These are phyloP conservation scores for Clarireedia hainanense DNA, from an alignment of 2,329 filamentous ascomycete species.

Conservation along the genomic window DNA sequence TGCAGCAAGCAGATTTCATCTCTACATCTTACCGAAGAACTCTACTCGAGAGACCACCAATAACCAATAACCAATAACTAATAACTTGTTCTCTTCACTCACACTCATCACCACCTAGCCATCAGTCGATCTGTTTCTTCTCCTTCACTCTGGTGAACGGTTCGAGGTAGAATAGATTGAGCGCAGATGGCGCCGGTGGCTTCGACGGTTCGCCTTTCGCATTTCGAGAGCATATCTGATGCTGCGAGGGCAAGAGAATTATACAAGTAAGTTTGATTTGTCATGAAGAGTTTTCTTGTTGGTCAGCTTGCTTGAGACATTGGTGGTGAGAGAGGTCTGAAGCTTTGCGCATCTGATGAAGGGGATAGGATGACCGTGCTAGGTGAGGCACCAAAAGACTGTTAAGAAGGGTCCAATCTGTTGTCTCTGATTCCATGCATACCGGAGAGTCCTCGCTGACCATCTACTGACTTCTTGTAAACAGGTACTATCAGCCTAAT, in stretches of 20 bases:
- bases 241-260: slow-evolving; percentile 27
- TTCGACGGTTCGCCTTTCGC: slow-evolving; percentile 20
- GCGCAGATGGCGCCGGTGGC: slow-evolving; percentile 22
- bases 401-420: not conserved
- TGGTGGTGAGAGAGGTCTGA: too few species aligned
- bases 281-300: not conserved
- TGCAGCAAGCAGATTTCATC: too few species aligned
- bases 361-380: not conserved
- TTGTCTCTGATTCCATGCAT: not conserved
- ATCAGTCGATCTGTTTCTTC: not conserved
- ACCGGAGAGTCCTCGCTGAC: not conserved
- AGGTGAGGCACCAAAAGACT: too few species aligned
- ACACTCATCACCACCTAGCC: too few species aligned
- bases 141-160: not conserved
- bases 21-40: too few species aligned
- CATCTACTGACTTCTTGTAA: slow-evolving; percentile 5
- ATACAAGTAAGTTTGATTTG: slow-evolving; percentile 25
- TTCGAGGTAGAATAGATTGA: not conserved
- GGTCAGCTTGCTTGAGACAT: too few species aligned
- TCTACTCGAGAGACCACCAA: too few species aligned
- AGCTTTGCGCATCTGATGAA: not conserved
- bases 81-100: too few species aligned
- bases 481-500: slow-evolving; percentile 27
- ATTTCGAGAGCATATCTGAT: slow-evolving; percentile 26
- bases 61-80: too few species aligned